Conservation (phyloP, 495 filamentous ascomycete genomes). For the Aspergillus heteromorphus region DNA sequence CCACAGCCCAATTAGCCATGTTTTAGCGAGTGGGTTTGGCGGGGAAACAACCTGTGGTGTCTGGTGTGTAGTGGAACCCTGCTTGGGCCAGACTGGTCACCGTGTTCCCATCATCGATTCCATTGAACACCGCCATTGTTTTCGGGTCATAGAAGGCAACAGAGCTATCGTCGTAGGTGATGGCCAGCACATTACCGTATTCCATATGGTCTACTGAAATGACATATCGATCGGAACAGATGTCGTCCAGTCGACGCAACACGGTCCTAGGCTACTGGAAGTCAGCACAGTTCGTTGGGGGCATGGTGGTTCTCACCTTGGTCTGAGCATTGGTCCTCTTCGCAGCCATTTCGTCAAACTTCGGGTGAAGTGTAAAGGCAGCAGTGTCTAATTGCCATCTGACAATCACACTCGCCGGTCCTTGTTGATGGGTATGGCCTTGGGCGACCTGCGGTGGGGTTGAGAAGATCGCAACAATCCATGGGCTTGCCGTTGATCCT, state of each 20-base stretch:
- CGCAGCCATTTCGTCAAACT: constrained; percentile 66
- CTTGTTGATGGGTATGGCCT: constrained; percentile 52
- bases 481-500: constrained; percentile 49
- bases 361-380: constrained; percentile 57
- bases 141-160: constrained; percentile 70
- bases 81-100: constrained; percentile 66
- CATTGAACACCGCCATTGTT: constrained; percentile 60
- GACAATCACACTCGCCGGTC: constrained; percentile 61
- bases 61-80: constrained; percentile 59
- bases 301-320: constrained; percentile 25
- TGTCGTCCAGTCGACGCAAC: constrained; percentile 62
- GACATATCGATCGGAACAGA: constrained; percentile 60
- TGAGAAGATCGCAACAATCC: constrained; percentile 68
- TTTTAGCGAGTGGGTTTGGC: background rate
- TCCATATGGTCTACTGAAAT: constrained; percentile 61
- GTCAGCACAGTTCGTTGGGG: background rate
- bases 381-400: constrained; percentile 69
- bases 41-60: constrained; percentile 23
- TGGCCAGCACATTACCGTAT: constrained; percentile 59
- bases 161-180: constrained; percentile 70
- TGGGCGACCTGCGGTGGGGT: constrained; percentile 44
- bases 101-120: constrained; percentile 53
- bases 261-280: constrained; percentile 47
- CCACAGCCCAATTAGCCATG: constrained; percentile 1
- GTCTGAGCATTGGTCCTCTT: constrained; percentile 52